These are phyloP conservation scores for Geum urbanum DNA, from an alignment of 306 rosid genomes.

Conservation along the genomic window DNA sequence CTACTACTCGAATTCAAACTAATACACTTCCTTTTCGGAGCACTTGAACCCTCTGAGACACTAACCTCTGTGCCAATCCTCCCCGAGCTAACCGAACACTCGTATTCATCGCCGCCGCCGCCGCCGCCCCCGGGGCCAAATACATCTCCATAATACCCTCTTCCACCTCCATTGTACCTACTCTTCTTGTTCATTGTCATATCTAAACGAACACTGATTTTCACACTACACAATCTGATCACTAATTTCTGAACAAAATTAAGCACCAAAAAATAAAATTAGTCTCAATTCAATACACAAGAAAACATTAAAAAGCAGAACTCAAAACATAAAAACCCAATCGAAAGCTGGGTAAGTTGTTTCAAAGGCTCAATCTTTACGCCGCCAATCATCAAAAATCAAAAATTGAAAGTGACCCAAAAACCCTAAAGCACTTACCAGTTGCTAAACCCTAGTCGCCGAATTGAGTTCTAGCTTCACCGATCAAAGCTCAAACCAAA, in stretches of 20 bases:
- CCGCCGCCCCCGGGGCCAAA: conserved; percentile 34
- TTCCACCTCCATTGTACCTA: conserved; percentile 55
- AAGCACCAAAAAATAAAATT: not conserved
- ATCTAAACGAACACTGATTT: conserved; percentile 8
- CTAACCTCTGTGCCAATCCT: conserved; percentile 57
- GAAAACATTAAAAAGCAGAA: not conserved
- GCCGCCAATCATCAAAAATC: not conserved
- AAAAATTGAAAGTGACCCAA: not conserved
- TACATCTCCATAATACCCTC: conserved; percentile 51
- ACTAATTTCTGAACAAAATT: conserved; percentile 3
- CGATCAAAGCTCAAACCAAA: conserved; percentile 3
- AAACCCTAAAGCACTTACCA: conserved; percentile 8
- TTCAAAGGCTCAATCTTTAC: conserved; percentile 1
- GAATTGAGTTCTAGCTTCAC: not conserved
- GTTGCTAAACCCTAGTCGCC: not conserved
- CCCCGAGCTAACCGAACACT: conserved; percentile 80
- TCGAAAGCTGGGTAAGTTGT: not conserved
- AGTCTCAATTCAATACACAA: not conserved
- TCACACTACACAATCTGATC: conserved; percentile 3
- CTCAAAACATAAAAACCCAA: not conserved
- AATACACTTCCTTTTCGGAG: conserved; percentile 55
- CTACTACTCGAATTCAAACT: conserved; percentile 42
- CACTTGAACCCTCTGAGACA: conserved; percentile 61
- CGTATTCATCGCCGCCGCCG: conserved; percentile 46
- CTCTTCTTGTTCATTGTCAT: conserved; percentile 42